Evolutionary conservation across 164 flowering plant genomes (phyloP), one percentile per base, ranked within the genome.

Genomic region (Warburgia ugandensis): DNA sequence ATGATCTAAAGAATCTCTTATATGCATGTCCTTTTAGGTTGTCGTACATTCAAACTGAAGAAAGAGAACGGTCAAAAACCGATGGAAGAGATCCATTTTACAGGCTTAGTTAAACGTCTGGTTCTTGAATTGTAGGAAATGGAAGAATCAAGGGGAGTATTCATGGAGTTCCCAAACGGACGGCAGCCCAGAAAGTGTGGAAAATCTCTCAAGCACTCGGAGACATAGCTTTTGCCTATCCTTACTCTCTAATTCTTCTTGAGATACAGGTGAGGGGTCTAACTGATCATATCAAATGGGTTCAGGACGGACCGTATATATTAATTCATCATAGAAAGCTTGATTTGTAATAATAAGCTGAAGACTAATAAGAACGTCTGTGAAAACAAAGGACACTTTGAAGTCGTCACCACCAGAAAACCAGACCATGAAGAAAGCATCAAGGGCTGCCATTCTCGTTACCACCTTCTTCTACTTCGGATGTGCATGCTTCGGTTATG

Each of bases 221-320:
- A 32, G 95, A 89, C 58, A 78, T 86, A 47, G 95, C 97, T 33
- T 83, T 83, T 58, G 84, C 92, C 20, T 89, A 73, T 53, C 83
- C 90, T 1, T 89, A 70, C 55, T 63, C 95, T 1, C 21, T 72
- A 2, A 74, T 89, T 57, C 75, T 86, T 55, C 60, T 83, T 3
- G 84, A 84, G 61, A 79, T 84, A 61, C 90, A 87, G 94, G 94
- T 80, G 22, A 51, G 43, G 6, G 30, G 0, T 19, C 0, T 30
- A 7, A 3, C 26, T 14, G 11, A 2, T 9, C 12, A 17, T 4
- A 3, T 43, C 3, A 6, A 1, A 19, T 19, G 21, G 2, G 39
- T 36, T 29, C 14, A 20, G 17, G 2, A 9, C 7, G 1, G 19
- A 0, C 27, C 45, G 22, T 3, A 21, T 22, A 10, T 3, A 14